Percentiles rank a stretch among this genome's conserved stretches.
These are phyloP conservation scores for Penicillium freii DNA, from an alignment of 2,329 filamentous ascomycete species.

Conservation along the genomic window DNA sequence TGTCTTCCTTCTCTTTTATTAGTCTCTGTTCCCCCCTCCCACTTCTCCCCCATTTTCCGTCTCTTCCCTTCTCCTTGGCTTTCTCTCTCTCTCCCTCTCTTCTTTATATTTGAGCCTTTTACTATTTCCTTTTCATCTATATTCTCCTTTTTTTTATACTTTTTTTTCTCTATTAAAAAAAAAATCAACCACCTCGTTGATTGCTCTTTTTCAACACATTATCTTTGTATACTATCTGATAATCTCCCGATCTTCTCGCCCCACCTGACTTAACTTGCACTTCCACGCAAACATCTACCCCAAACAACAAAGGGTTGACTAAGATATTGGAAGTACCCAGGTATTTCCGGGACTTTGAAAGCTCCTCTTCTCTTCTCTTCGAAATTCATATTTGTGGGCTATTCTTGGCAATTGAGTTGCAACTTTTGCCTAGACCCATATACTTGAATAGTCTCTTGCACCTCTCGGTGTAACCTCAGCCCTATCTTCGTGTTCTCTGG, in stretches of 20 bases:
- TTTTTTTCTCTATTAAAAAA: neutral
- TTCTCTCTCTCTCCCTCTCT: constrained; percentile 12
- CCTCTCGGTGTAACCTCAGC: neutral
- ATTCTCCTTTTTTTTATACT: neutral
- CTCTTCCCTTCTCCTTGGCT: constrained; percentile 12
- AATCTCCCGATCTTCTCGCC: constrained; percentile 8
- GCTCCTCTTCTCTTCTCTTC: neutral
- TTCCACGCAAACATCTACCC: neutral
- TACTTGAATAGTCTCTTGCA: neutral
- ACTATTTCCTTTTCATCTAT: neutral
- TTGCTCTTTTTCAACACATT: neutral
- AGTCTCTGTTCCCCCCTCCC: constrained; percentile 4
- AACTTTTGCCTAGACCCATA: neutral
- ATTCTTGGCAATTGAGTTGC: neutral
- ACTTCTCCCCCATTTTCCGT: constrained; percentile 4
- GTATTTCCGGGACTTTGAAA: neutral
- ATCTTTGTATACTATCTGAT: constrained; percentile 6
- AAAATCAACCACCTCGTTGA: neutral
- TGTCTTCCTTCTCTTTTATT: constrained; percentile 18
- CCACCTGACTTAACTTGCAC: constrained; percentile 8
- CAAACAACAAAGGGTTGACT: neutral
- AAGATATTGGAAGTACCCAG: neutral
- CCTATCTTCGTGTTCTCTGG: neutral
- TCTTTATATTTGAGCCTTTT: neutral
- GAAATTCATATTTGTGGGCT: neutral